Evolutionary conservation across 768 basidiomycete species (phyloP).

Genomic region (Galerina marginata): DNA sequence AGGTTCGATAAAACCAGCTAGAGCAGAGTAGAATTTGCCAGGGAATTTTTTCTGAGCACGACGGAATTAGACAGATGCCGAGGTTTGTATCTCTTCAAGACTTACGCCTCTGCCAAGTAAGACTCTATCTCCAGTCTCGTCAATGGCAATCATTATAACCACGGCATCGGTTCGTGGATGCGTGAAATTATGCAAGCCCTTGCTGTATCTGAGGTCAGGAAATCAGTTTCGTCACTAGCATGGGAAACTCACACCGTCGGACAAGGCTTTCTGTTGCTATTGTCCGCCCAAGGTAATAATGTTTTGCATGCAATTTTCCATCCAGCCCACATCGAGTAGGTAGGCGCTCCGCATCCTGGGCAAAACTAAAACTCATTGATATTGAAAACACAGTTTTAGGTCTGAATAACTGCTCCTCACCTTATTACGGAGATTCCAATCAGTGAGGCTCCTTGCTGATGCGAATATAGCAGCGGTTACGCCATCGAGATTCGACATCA

Average conservation of each 20-base stretch:
- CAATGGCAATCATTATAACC: conserved; percentile 88
- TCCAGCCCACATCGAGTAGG: conserved; percentile 91
- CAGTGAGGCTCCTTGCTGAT: conserved; percentile 78
- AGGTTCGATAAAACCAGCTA: conserved; percentile 95
- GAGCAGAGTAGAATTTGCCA: conserved; percentile 79
- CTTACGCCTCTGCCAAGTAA: conserved; percentile 86
- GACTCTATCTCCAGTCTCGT: conserved; percentile 80
- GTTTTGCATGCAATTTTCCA: conserved; percentile 91
- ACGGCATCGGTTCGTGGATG: conserved; percentile 88
- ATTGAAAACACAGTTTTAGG: neutral
- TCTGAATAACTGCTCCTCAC: conserved; percentile 37
- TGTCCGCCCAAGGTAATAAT: conserved; percentile 76
- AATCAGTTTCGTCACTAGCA: neutral
- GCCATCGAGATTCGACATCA: conserved; percentile 58
- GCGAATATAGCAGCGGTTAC: conserved; percentile 82
- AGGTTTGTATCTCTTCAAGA: neutral
- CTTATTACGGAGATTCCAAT: conserved; percentile 94
- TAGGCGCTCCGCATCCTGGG: conserved; percentile 80
- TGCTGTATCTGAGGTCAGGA: conserved; percentile 43
- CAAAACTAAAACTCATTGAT: conserved; percentile 69
- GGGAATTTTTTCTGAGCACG: conserved; percentile 64
- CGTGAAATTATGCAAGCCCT: conserved; percentile 85
- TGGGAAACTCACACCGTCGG: conserved; percentile 61
- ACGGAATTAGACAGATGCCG: neutral
- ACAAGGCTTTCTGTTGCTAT: conserved; percentile 67